Evolutionary conservation across 164 flowering plant species (phyloP), one percentile per base, ranked within the genome.

Genomic region (Litsea cubeba): DNA sequence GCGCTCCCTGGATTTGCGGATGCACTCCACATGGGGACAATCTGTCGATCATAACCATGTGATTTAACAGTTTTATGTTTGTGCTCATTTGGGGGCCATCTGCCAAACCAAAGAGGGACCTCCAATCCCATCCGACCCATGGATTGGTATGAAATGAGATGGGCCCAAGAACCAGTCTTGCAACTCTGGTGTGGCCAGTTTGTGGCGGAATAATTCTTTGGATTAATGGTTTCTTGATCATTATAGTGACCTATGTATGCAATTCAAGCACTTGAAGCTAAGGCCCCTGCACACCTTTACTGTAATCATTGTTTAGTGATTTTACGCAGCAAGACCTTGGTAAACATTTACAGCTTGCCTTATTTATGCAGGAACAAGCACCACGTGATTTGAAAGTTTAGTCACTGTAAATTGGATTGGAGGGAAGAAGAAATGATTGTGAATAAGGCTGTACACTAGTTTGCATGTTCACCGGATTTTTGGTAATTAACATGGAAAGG

Each of bases 401-500:
- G 51, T 32, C 67, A 63, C 73, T 71, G 69, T 73, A 76, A 60
- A 84, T 81, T 71, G 77, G 72, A 71, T 70, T 69, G 74, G 72
- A 76, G 75, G 70, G 72, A 76, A 28, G 69, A 17, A 68, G 62
- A 72, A 62, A 73, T 70, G 73, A 58, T 77, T 87, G 90, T 83
- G 88, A 82, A 85, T 87, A 84, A 65, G 62, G 79, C 78, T 80
- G 85, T 84, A 85, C 75, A 85, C 84, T 81, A 79, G 79, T 74
- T 71, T 75, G 81, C 69, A 77, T 79, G 79, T 72, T 74, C 75
- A 69, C 75, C 71, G 69, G 78, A 50, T 1, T 25, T 5, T 25
- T 3, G 72, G 68, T 68, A 58, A 62, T 79, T 81, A 82, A 81
- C 81, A 58, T 62, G 72, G 66, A 77, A 68, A 74, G 79, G 76